Percentiles rank a stretch among this genome's conserved stretches.
Evolutionary conservation across 2,329 filamentous ascomycete genomes (phyloP).

Genomic region (Stachybotrys elegans): DNA sequence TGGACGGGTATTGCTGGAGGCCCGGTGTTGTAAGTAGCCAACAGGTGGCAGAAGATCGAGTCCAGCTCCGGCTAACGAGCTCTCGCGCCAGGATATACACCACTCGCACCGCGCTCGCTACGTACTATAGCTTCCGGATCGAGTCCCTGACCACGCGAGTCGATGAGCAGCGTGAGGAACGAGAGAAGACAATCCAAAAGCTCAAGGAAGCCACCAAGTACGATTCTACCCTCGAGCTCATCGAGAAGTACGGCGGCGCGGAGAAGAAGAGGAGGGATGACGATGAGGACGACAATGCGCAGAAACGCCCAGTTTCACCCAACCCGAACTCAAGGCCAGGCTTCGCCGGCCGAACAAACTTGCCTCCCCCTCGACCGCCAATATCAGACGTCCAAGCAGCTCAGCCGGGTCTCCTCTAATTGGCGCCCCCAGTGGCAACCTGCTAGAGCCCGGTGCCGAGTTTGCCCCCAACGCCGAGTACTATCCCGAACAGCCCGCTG

Average conservation of each 20-base stretch:
- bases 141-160: constrained; percentile 63
- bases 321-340: constrained; percentile 4
- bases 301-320: constrained; percentile 21
- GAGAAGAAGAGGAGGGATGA: constrained; percentile 39
- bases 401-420: constrained; percentile 12
- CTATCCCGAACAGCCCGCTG: constrained; percentile 13
- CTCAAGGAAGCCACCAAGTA: constrained; percentile 95
- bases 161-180: constrained; percentile 71
- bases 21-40: constrained; percentile 70
- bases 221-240: constrained; percentile 84
- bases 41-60: too few species aligned
- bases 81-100: constrained; percentile 65
- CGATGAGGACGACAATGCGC: constrained; percentile 40
- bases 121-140: constrained; percentile 79
- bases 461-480: constrained; percentile 66
- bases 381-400: constrained; percentile 44
- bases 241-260: constrained; percentile 86
- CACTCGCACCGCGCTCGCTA: constrained; percentile 59
- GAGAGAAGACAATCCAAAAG: constrained; percentile 84
- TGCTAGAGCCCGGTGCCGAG: constrained; percentile 47
- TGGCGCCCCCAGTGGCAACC: background rate
- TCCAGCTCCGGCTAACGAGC: too few species aligned
- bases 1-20: constrained; percentile 74
- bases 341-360: constrained; percentile 35
- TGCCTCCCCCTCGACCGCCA: constrained; percentile 59